These are phyloP conservation scores for Moesziomyces sp. DNA, from an alignment of 1,284 basidiomycete genomes.

Conservation along the genomic window DNA sequence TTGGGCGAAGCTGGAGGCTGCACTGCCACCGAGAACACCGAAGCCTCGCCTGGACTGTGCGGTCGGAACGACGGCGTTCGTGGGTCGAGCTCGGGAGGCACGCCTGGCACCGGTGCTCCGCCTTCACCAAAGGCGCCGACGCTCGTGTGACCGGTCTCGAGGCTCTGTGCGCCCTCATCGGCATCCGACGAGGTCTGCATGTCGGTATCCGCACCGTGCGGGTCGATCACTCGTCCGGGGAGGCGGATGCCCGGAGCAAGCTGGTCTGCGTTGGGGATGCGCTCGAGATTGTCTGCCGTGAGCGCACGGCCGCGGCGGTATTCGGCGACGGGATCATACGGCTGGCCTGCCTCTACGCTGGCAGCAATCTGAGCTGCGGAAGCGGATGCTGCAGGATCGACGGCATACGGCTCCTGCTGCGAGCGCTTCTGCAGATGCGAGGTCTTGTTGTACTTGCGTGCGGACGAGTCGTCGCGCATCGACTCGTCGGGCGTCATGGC, in stretches of 20 bases:
- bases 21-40: constrained; percentile 64
- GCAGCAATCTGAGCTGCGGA: constrained; percentile 11
- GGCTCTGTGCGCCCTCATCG: constrained; percentile 38
- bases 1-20: constrained; percentile 64
- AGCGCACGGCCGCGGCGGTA: constrained; percentile 48
- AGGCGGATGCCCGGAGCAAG: constrained; percentile 65
- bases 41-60: constrained; percentile 59
- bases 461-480: constrained; percentile 48
- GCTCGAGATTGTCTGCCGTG: constrained; percentile 64
- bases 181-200: constrained; percentile 50
- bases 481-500: constrained; percentile 41
- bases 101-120: constrained; percentile 53
- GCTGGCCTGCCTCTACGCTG: constrained; percentile 17
- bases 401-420: constrained; percentile 2
- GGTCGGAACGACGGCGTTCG: constrained; percentile 60
- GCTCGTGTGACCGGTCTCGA: constrained; percentile 46
- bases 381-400: constrained; percentile 9
- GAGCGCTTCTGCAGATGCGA: constrained; percentile 36
- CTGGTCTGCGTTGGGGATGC: constrained; percentile 65
- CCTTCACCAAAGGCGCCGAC: constrained; percentile 52
- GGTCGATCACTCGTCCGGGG: constrained; percentile 34
- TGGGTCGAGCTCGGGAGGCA: constrained; percentile 65
- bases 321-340: constrained; percentile 45
- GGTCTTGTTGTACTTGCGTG: constrained; percentile 52
- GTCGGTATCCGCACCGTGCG: constrained; percentile 31